phyloP scores from a whole-genome alignment of 176 grass and related monocot species.

The Musa acuminata region DNA sequence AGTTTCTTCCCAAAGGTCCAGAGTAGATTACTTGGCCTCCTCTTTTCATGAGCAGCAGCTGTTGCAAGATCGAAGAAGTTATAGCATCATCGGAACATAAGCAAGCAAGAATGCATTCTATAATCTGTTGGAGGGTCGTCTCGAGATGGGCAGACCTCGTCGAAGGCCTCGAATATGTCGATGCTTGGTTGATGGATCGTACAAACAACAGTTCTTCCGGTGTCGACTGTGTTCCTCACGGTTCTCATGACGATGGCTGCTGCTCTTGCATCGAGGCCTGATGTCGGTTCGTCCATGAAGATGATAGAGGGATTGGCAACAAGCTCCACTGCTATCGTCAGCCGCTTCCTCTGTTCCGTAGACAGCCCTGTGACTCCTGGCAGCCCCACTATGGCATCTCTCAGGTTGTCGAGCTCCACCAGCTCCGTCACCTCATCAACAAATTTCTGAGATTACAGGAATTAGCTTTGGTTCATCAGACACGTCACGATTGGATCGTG shows the following conservation, averaged over 20 bases:
- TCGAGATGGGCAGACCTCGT: constrained; percentile 44
- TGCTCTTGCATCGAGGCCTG: constrained; percentile 96
- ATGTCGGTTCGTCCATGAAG: constrained; percentile 99
- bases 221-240: constrained; percentile 96
- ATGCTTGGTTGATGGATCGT: constrained; percentile 99
- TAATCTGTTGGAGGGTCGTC: not conserved
- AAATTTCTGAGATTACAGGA: constrained; percentile 49
- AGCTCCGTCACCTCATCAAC: constrained; percentile 95
- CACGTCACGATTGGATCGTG: too few relatives aligned
- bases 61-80: constrained; percentile 5
- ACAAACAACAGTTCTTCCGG: constrained; percentile 90
- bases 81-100: not conserved
- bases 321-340: constrained; percentile 96
- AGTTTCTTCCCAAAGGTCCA: constrained; percentile 70
- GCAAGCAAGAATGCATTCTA: constrained; percentile 6
- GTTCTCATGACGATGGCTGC: constrained; percentile 99
- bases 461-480: too few relatives aligned
- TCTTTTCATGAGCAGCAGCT: constrained; percentile 91
- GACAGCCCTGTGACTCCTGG: constrained; percentile 91
- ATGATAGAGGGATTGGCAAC: constrained; percentile 97
- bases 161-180: constrained; percentile 98
- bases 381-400: constrained; percentile 82
- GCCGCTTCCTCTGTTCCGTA: constrained; percentile 86
- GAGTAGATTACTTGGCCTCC: constrained; percentile 97
- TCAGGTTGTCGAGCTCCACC: constrained; percentile 76